Evolutionary conservation across 73 alveolate genomes (phyloP).

Genomic region (Stentor coeruleus): DNA sequence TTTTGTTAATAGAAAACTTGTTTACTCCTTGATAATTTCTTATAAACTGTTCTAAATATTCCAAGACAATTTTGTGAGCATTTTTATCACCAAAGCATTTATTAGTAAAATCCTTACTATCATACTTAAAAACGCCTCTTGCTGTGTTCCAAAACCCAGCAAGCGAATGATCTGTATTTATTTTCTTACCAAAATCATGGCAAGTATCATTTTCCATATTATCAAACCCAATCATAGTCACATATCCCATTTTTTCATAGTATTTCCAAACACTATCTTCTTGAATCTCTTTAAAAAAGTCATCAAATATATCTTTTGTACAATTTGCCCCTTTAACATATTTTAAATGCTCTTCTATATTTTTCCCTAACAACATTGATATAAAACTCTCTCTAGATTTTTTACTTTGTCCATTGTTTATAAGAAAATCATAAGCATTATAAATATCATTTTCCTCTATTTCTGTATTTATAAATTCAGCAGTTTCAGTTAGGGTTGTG

Average conservation of each 20-base stretch:
- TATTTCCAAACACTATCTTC: neutral
- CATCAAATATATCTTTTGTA: neutral
- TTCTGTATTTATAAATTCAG: neutral
- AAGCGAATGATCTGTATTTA: neutral
- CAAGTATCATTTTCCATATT: neutral
- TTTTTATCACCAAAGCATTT: neutral
- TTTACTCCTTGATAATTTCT: neutral
- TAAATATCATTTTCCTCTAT: too few species aligned
- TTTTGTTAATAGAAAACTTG: neutral
- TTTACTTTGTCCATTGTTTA: too few species aligned
- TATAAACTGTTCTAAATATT: neutral
- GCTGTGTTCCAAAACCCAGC: neutral
- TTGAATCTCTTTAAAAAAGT: neutral
- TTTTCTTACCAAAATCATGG: neutral
- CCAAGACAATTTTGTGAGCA: neutral
- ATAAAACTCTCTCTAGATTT: too few species aligned
- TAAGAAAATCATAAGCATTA: too few species aligned
- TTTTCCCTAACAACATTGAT: too few species aligned
- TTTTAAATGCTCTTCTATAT: neutral
- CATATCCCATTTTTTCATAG: slow-evolving; percentile 10
- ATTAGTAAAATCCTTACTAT: neutral
- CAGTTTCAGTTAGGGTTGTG: neutral
- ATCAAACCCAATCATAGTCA: neutral
- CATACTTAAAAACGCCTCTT: neutral
- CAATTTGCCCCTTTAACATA: neutral